These are phyloP conservation scores for Salix purpurea DNA, from an alignment of 345 rosid species.

Conservation along the genomic window DNA sequence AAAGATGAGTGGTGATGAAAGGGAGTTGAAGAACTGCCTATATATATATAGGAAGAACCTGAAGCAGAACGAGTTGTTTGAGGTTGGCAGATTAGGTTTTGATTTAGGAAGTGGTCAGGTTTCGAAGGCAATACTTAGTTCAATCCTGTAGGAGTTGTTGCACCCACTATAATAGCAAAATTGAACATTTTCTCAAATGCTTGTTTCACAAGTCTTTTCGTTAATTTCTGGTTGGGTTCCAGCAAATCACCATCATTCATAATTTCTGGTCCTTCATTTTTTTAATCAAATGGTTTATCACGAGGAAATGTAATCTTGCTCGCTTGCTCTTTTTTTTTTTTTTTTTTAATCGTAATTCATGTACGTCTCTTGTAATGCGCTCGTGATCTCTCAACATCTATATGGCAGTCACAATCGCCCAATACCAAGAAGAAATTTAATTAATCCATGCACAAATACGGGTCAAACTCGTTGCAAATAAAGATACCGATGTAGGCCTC, in stretches of 20 bases:
- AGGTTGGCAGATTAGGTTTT: slow-evolving; percentile 71
- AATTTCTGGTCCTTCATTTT: not conserved
- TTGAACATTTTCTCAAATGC: slow-evolving; percentile 22
- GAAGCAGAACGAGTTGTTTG: slow-evolving; percentile 20
- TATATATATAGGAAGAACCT: slow-evolving; percentile 40
- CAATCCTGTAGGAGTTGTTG: slow-evolving; percentile 48
- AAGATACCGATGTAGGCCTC: slow-evolving; percentile 1
- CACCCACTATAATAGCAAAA: slow-evolving; percentile 48
- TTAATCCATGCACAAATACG: too few species aligned
- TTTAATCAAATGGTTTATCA: not conserved
- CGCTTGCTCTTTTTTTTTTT: too few species aligned
- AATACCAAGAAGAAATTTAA: slow-evolving; percentile 6
- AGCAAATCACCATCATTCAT: slow-evolving; percentile 9
- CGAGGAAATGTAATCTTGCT: not conserved
- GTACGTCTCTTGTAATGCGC: too few species aligned
- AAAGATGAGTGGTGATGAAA: slow-evolving; percentile 4
- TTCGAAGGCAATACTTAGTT: slow-evolving; percentile 20
- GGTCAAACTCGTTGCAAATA: slow-evolving; percentile 14
- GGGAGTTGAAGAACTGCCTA: slow-evolving; percentile 6
- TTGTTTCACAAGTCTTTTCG: slow-evolving; percentile 37
- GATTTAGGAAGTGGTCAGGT: slow-evolving; percentile 24
- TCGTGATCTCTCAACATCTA: too few species aligned
- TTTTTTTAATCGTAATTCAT: too few species aligned
- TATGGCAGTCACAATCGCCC: not conserved
- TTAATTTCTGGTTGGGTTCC: slow-evolving; percentile 8